Evolutionary conservation across 495 filamentous ascomycete species (phyloP).

Genomic region (Neurospora tetraspora): DNA sequence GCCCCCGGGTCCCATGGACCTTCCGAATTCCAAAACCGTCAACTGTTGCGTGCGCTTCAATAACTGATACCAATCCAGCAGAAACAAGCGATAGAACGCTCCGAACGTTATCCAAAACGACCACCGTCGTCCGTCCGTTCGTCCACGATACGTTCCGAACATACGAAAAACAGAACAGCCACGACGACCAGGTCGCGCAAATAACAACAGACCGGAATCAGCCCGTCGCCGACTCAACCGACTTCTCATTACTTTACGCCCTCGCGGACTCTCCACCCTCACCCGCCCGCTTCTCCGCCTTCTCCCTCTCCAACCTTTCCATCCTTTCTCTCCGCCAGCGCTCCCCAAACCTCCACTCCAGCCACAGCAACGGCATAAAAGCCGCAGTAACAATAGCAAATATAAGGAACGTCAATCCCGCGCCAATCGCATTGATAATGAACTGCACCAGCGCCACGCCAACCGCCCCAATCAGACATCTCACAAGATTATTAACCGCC

Average conservation of each 20-base stretch:
- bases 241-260: not conserved
- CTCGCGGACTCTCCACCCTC: not conserved
- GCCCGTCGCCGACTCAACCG: not conserved
- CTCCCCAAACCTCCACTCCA: conserved; percentile 17
- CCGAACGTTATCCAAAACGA: not conserved
- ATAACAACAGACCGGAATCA: not conserved
- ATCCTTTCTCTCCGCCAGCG: conserved; percentile 17
- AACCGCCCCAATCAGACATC: conserved; percentile 52
- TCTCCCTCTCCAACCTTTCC: conserved; percentile 8
- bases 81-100: not conserved
- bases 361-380: conserved; percentile 34
- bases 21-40: not conserved
- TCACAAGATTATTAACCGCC: conserved; percentile 53
- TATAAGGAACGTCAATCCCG: conserved; percentile 53
- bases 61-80: not conserved
- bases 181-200: not conserved
- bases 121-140: not conserved
- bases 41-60: not conserved
- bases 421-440: conserved; percentile 49
- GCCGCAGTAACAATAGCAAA: conserved; percentile 41
- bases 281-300: not conserved
- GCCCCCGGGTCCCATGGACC: not conserved
- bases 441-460: conserved; percentile 52
- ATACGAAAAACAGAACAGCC: not conserved
- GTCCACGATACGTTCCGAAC: not conserved